Evolutionary conservation across 495 filamentous ascomycete genomes (phyloP).

Genomic region (Penicillium manginii): DNA sequence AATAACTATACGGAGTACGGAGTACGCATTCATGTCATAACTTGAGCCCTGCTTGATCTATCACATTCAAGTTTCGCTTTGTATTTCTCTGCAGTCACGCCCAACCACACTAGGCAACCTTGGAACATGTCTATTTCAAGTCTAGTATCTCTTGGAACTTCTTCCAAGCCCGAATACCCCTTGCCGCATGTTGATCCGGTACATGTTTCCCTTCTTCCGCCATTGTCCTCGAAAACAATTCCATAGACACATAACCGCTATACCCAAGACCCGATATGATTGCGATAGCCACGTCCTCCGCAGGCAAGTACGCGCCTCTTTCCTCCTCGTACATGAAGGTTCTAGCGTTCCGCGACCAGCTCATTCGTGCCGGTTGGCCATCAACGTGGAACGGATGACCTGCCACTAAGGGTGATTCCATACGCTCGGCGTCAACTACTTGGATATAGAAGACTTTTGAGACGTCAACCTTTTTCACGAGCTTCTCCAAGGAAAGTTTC

Average conservation of each 20-base stretch:
- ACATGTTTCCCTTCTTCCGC: slow-evolving; percentile 52
- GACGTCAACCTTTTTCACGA: slow-evolving; percentile 58
- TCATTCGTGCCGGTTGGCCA: slow-evolving; percentile 69
- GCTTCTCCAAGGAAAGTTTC: slow-evolving; percentile 54
- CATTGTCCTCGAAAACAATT: slow-evolving; percentile 66
- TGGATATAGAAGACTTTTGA: slow-evolving; percentile 74
- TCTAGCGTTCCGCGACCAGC: slow-evolving; percentile 74
- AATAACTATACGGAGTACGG: too few relatives aligned
- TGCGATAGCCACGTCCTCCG: slow-evolving; percentile 37
- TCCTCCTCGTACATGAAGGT: slow-evolving; percentile 70
- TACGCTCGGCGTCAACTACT: slow-evolving; percentile 68
- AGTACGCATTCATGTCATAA: too few relatives aligned
- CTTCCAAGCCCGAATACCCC: slow-evolving; percentile 61
- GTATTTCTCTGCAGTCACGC: too few relatives aligned
- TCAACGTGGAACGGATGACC: slow-evolving; percentile 66
- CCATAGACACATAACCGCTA: slow-evolving; percentile 71
- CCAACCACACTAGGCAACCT: too few relatives aligned
- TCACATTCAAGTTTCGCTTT: too few relatives aligned
- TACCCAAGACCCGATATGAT: slow-evolving; percentile 64
- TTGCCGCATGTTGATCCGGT: slow-evolving; percentile 61
- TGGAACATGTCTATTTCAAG: slow-evolving; percentile 2
- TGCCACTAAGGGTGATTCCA: slow-evolving; percentile 55
- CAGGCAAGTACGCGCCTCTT: slow-evolving; percentile 67
- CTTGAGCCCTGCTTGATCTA: too few relatives aligned
- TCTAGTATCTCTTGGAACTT: slow-evolving; percentile 31